These are phyloP conservation scores for Trypanosoma brucei DNA, from an alignment of 208 protist genomes.

Conservation along the genomic window DNA sequence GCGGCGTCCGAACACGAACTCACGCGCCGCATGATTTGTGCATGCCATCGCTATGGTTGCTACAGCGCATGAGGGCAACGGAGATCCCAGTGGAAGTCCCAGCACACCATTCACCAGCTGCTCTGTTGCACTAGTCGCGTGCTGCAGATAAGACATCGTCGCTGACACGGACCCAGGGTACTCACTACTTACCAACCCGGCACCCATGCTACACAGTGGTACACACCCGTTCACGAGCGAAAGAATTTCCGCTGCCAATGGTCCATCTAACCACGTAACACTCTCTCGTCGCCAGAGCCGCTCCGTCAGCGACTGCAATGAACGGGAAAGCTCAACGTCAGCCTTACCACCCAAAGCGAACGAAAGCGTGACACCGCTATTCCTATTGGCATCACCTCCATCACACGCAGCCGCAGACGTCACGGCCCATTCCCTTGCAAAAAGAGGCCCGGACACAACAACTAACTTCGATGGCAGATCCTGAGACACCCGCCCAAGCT, in stretches of 20 bases:
- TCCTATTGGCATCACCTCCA: background rate
- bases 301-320: slow-evolving; percentile 16
- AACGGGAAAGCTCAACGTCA: slow-evolving; percentile 12
- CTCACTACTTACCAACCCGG: slow-evolving; percentile 77
- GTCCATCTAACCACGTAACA: slow-evolving; percentile 38
- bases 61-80: slow-evolving; percentile 43
- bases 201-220: slow-evolving; percentile 77
- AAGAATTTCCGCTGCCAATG: slow-evolving; percentile 38
- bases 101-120: slow-evolving; percentile 30
- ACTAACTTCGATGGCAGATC: slow-evolving; percentile 24
- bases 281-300: slow-evolving; percentile 55
- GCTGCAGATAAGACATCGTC: slow-evolving; percentile 66
- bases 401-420: slow-evolving; percentile 17
- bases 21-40: slow-evolving; percentile 49
- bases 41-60: slow-evolving; percentile 55
- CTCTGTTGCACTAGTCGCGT: slow-evolving; percentile 54
- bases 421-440: slow-evolving; percentile 63
- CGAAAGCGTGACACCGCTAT: slow-evolving; percentile 35
- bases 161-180: slow-evolving; percentile 60
- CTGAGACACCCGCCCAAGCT: slow-evolving; percentile 4
- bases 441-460: slow-evolving; percentile 55
- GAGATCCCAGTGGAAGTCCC: slow-evolving; percentile 21
- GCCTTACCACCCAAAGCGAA: slow-evolving; percentile 27
- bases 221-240: slow-evolving; percentile 63
- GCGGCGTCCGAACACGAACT: slow-evolving; percentile 76